Conservation (phyloP, 208 protist genomes). For the Leishmania tarentolae region DNA sequence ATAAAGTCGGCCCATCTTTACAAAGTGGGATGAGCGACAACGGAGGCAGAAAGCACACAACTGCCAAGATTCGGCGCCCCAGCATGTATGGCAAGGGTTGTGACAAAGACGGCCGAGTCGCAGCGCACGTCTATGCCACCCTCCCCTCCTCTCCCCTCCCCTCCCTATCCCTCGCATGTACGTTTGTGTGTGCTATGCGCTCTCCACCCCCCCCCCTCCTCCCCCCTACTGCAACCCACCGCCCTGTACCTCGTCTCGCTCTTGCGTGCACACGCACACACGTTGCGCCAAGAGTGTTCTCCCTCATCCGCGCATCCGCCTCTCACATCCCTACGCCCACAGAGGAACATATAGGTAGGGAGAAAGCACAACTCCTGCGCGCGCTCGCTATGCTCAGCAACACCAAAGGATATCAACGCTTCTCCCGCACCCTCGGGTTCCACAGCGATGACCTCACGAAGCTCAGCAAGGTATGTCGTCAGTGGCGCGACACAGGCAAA, state of each 20-base stretch:
- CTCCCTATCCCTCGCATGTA: background rate
- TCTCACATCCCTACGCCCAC: background rate
- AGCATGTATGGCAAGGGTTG: background rate
- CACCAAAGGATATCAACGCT: slow-evolving; percentile 43
- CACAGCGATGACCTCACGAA: slow-evolving; percentile 39
- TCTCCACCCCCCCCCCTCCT: background rate
- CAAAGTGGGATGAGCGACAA: background rate
- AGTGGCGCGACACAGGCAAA: slow-evolving; percentile 31
- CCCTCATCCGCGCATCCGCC: background rate
- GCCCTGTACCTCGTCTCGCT: background rate
- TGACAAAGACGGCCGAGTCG: background rate
- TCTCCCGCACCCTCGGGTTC: slow-evolving; percentile 39
- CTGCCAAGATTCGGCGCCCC: background rate
- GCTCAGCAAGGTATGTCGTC: slow-evolving; percentile 46
- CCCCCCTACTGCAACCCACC: background rate
- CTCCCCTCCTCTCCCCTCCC: background rate
- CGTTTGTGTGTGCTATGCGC: too few relatives aligned
- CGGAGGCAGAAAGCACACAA: background rate
- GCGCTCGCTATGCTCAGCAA: slow-evolving; percentile 64
- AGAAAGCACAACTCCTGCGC: background rate
- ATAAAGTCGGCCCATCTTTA: background rate
- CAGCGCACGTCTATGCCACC: background rate
- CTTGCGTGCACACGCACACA: background rate
- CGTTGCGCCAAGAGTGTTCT: background rate
- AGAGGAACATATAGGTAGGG: background rate